Conservation (phyloP, 257 asterid species). For the Orobanche coerulescens region DNA sequence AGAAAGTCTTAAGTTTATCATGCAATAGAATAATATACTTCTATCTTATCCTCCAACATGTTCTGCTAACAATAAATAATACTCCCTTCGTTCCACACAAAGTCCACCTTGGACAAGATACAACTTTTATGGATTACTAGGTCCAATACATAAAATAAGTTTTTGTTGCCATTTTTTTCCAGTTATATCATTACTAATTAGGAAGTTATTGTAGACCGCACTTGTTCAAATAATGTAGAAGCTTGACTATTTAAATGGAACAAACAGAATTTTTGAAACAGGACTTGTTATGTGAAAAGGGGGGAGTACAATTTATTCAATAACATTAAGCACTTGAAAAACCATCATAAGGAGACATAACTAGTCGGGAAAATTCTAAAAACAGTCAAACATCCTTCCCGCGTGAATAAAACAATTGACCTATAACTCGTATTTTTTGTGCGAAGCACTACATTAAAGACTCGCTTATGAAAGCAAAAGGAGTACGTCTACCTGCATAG, state of each 20-base stretch:
- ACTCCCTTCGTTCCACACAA: too few relatives aligned
- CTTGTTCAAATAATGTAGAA: too few relatives aligned
- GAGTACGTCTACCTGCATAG: background rate
- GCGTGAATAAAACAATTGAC: background rate
- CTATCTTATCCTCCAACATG: background rate
- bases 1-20: background rate
- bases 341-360: background rate
- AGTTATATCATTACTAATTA: too few relatives aligned
- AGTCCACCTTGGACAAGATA: too few relatives aligned
- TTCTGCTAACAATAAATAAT: background rate
- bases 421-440: background rate
- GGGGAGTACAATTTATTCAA: background rate
- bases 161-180: too few relatives aligned
- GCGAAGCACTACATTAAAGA: conserved; percentile 5
- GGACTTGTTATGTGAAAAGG: too few relatives aligned
- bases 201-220: too few relatives aligned
- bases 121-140: too few relatives aligned
- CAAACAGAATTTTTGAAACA: too few relatives aligned
- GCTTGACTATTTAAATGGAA: too few relatives aligned
- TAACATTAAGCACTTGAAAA: background rate
- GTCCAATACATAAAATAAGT: too few relatives aligned
- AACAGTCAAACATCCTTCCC: background rate
- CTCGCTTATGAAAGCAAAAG: background rate
- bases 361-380: background rate
- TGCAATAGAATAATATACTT: too few relatives aligned